Percentiles rank a stretch among this genome's conserved stretches.
Evolutionary conservation across 768 basidiomycete species (phyloP).

Genomic region (Lentinula edodes): DNA sequence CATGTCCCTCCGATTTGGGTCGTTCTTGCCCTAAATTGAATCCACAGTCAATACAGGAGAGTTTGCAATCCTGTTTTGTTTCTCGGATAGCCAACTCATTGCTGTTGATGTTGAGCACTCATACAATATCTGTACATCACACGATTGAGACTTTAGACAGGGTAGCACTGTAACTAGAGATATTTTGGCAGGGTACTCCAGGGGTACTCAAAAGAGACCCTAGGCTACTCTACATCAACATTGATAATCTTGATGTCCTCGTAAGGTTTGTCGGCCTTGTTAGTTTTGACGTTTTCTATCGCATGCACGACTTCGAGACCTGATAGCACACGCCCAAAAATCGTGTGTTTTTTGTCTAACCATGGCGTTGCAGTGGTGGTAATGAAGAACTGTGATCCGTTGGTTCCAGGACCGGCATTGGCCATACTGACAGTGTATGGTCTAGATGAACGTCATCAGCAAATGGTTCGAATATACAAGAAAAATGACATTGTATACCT

Average conservation of each 20-base stretch:
- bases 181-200: not conserved
- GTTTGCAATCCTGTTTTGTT: slow-evolving; percentile 28
- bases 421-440: slow-evolving; percentile 97
- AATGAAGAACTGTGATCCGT: slow-evolving; percentile 97
- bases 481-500: slow-evolving; percentile 39
- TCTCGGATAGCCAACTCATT: slow-evolving; percentile 21
- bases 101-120: not conserved
- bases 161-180: slow-evolving; percentile 33
- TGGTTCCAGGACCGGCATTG: slow-evolving; percentile 84
- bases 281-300: slow-evolving; percentile 87
- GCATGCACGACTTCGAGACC: slow-evolving; percentile 87
- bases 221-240: slow-evolving; percentile 57
- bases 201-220: no score
- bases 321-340: slow-evolving; percentile 84
- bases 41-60: slow-evolving; percentile 20
- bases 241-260: slow-evolving; percentile 93
- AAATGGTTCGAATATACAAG: not conserved
- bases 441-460: slow-evolving; percentile 29
- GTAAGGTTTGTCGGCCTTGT: slow-evolving; percentile 82
- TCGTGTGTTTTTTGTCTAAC: slow-evolving; percentile 88
- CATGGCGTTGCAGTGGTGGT: slow-evolving; percentile 93
- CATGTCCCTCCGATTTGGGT: slow-evolving; percentile 38
- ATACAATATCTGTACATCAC: slow-evolving; percentile 23
- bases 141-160: slow-evolving; percentile 35
- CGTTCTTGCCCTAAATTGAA: slow-evolving; percentile 15